phyloP scores from a whole-genome alignment of 257 asterid species.

The Parsonsia alboflavescens region DNA sequence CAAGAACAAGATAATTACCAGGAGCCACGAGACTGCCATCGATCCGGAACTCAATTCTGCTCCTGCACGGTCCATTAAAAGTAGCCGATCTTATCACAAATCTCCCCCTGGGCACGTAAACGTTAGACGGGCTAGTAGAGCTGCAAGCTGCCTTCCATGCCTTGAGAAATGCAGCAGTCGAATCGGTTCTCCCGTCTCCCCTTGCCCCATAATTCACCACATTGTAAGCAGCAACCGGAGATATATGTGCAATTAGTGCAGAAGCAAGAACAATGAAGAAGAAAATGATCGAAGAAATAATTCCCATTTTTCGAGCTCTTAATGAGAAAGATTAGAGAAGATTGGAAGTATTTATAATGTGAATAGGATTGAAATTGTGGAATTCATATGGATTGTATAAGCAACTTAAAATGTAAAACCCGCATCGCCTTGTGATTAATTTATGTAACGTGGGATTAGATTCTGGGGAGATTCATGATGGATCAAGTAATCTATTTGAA shows the following conservation, averaged over 20 bases:
- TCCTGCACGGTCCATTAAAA: constrained; percentile 61
- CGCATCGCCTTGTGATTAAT: constrained; percentile 17
- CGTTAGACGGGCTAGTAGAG: constrained; percentile 41
- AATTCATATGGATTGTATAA: neutral
- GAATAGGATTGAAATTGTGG: neutral
- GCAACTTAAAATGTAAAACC: neutral
- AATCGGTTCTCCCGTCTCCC: constrained; percentile 72
- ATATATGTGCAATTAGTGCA: constrained; percentile 12
- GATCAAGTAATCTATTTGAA: neutral
- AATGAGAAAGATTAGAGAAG: neutral
- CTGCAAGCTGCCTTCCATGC: constrained; percentile 71
- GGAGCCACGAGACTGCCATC: constrained; percentile 64
- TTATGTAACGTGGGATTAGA: constrained; percentile 28
- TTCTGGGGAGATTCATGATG: constrained; percentile 13
- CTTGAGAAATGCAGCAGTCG: constrained; percentile 47
- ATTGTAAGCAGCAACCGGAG: constrained; percentile 28
- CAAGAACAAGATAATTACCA: constrained; percentile 31
- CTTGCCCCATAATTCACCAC: constrained; percentile 56
- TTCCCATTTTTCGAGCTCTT: neutral
- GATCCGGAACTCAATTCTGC: constrained; percentile 38
- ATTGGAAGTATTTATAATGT: constrained; percentile 15
- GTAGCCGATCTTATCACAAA: constrained; percentile 37
- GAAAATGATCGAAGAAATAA: constrained; percentile 12
- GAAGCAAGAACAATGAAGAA: neutral
- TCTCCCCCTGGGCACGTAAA: constrained; percentile 57